Evolutionary conservation across 495 filamentous ascomycete species (phyloP).

Genomic region (Rostrohypoxylon terebratum): DNA sequence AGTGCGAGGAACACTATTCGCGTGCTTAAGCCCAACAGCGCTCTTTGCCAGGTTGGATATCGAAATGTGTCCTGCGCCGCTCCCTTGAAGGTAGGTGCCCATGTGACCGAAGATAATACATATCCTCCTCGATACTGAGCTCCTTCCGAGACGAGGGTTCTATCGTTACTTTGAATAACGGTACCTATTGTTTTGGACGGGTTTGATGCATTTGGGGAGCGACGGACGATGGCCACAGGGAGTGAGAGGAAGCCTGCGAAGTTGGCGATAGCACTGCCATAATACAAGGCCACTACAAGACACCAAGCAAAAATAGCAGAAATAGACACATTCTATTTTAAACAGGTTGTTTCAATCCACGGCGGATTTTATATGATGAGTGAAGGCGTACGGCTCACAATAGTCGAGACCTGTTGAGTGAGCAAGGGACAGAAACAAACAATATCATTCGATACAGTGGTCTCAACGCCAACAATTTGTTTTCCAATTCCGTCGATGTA

Average conservation of each 20-base stretch:
- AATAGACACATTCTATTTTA: background rate
- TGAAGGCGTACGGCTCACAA: background rate
- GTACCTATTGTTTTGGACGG: background rate
- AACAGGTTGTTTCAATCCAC: too few species aligned
- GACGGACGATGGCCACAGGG: background rate
- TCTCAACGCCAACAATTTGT: background rate
- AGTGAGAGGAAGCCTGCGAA: background rate
- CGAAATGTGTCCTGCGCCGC: background rate
- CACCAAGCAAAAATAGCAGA: background rate
- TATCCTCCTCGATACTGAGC: background rate
- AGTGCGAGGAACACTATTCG: background rate
- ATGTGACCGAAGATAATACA: background rate
- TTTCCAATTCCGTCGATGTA: background rate
- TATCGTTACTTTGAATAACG: background rate
- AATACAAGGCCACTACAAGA: background rate
- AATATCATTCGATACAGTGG: background rate
- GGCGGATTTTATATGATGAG: background rate
- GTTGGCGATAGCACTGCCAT: background rate
- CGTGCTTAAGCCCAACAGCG: background rate
- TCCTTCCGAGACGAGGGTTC: background rate
- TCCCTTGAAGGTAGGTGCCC: background rate
- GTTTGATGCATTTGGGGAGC: background rate
- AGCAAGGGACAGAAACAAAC: background rate
- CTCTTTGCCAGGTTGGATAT: background rate
- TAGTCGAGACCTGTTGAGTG: background rate